Conservation (phyloP, 2,329 filamentous ascomycete species). For the Pseudogymnoascus sp. region DNA sequence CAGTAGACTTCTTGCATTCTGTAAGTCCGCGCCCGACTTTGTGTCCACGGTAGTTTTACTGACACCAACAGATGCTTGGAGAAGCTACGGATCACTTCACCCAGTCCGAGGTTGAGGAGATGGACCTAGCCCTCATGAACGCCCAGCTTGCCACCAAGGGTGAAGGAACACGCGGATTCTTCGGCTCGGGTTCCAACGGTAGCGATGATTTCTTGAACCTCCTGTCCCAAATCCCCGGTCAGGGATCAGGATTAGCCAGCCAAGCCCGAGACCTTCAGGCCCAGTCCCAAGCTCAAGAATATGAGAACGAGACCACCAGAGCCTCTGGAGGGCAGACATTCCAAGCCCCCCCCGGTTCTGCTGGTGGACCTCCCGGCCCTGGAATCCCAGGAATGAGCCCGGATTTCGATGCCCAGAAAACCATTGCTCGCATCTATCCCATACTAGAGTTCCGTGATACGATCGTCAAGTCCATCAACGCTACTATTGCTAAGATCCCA, state of each 20-base stretch:
- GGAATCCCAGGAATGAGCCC: conserved; percentile 67
- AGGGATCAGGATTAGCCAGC: conserved; percentile 56
- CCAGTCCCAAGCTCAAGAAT: conserved; percentile 55
- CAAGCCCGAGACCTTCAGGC: conserved; percentile 58
- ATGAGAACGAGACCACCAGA: conserved; percentile 41
- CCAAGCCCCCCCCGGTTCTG: conserved; percentile 36
- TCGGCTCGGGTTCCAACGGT: conserved; percentile 28
- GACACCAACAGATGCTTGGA: conserved; percentile 34
- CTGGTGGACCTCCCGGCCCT: conserved; percentile 36
- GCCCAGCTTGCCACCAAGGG: conserved; percentile 44
- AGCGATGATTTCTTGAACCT: conserved; percentile 60
- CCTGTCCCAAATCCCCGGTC: conserved; percentile 65
- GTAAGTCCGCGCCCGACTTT: conserved; percentile 33
- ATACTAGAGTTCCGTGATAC: conserved; percentile 91
- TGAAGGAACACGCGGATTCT: conserved; percentile 30
- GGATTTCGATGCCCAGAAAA: conserved; percentile 70
- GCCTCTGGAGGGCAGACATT: conserved; percentile 41
- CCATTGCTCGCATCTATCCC: conserved; percentile 78
- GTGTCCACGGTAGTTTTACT: not conserved
- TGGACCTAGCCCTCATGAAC: conserved; percentile 65
- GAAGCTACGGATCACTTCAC: conserved; percentile 80
- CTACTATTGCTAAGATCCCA: conserved; percentile 83
- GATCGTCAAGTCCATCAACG: conserved; percentile 79
- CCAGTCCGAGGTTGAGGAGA: conserved; percentile 75
- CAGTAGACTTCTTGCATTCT: conserved; percentile 77